Evolutionary conservation across 2,329 filamentous ascomycete species (phyloP), one percentile per base, ranked within the genome.

Genomic region (Ophiosphaerella korrae): DNA sequence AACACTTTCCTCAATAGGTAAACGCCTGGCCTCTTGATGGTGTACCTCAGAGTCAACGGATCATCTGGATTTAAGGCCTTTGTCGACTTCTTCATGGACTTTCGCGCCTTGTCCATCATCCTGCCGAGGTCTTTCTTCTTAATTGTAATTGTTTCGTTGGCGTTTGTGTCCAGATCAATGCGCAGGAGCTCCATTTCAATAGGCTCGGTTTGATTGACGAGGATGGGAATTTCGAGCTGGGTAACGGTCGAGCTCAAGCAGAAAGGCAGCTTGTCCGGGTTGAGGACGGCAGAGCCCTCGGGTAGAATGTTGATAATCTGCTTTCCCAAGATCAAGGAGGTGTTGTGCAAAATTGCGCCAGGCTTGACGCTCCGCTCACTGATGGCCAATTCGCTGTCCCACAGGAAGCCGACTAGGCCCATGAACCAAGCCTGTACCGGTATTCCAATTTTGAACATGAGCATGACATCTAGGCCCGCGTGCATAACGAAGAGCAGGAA

Each of bases 221-320:
- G 88, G 39, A 99, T 89, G 1, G 93, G 94, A 26, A 99, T 78
- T 44, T 83, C 80, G 34, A 87, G 83, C 7, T 82, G 78, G 26
- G 82, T 80, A 51, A 82, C 84, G 18, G 83, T 78, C 37, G 80
- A 78, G 50, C 88, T 87, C 41, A 99, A 77, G 74, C 94, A 99
- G 73, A 94, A 94, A 0, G 92, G 83, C n/a, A 82, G 77, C 50
- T 84, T 82, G 40, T 92, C 84, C 0, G 92, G 91, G 67, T 99
- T 99, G 56, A 99, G 80, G 42, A 92, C 82, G 12, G 92, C 94
- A 42, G 92, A 94, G 14, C 95, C 95, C 79, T 99, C 94, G 2
- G 94, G 94, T 48, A 99, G 80, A 67, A 99, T 96, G 71, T 99
- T 94, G 74, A 99, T 93, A 63, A 97, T 96, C 77, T 97, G 92